Conservation (phyloP, 2,329 filamentous ascomycete species). For the Arachnopeziza araneosa region DNA sequence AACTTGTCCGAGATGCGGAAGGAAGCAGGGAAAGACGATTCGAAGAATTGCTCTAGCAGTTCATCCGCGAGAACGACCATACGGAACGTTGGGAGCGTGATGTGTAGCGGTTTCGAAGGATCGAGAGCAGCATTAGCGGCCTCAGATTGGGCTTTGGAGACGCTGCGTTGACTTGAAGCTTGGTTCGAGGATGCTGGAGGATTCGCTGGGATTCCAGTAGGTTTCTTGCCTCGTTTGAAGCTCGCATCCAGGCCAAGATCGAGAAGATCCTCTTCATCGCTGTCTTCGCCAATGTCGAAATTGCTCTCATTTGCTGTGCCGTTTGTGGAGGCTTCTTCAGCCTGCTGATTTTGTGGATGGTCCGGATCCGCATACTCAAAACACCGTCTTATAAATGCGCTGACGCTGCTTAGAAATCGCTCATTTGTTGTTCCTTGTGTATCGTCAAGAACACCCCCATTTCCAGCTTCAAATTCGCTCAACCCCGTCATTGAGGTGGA, state of each 20-base stretch:
- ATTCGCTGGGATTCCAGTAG: slow-evolving; percentile 20
- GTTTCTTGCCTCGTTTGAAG: slow-evolving; percentile 34
- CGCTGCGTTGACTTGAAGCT: slow-evolving; percentile 28
- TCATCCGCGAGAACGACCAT: slow-evolving; percentile 98
- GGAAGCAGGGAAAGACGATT: slow-evolving; percentile 87
- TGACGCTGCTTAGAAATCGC: slow-evolving; percentile 85
- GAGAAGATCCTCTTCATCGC: slow-evolving; percentile 58
- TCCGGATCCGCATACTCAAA: slow-evolving; percentile 98
- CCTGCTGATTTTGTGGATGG: slow-evolving; percentile 56
- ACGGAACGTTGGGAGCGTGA: slow-evolving; percentile 93
- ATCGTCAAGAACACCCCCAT: slow-evolving; percentile 29
- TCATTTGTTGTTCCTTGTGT: slow-evolving; percentile 67
- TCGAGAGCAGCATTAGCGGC: slow-evolving; percentile 87
- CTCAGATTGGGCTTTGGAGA: slow-evolving; percentile 63
- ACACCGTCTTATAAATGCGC: slow-evolving; percentile 89
- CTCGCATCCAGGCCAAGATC: slow-evolving; percentile 44
- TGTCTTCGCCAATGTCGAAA: slow-evolving; percentile 73
- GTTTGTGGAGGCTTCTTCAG: slow-evolving; percentile 33
- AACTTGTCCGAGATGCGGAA: slow-evolving; percentile 75
- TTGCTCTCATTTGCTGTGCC: slow-evolving; percentile 38
- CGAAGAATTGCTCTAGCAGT: slow-evolving; percentile 93
- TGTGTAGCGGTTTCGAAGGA: slow-evolving; percentile 86
- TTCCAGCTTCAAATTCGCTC: slow-evolving; percentile 36
- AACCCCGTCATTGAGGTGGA: slow-evolving; percentile 53
- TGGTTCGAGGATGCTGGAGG: slow-evolving; percentile 12